Conservation (phyloP, 306 rosid genomes). For the Prunus fruticosa region DNA sequence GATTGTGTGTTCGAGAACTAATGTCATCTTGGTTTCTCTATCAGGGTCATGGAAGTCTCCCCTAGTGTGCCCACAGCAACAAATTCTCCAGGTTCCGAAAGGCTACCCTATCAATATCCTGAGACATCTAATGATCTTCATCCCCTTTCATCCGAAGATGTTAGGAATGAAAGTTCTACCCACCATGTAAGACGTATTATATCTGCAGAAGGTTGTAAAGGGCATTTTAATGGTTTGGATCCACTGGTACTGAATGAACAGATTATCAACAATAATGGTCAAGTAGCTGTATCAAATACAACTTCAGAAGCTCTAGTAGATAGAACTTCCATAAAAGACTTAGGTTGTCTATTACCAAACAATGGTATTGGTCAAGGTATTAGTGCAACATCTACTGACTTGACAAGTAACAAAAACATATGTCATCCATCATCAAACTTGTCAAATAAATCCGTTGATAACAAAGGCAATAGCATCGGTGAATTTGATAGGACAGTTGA, state of each 20-base stretch:
- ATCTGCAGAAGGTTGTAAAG: slow-evolving; percentile 8
- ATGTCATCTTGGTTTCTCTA: slow-evolving; percentile 15
- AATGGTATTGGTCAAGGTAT: neutral
- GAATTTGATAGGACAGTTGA: slow-evolving; percentile 13
- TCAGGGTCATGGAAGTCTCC: slow-evolving; percentile 11
- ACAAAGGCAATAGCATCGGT: neutral
- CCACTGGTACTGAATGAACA: neutral
- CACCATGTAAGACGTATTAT: neutral
- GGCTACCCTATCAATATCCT: neutral
- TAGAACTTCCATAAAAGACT: slow-evolving; percentile 1
- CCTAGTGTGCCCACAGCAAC: slow-evolving; percentile 10
- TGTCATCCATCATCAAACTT: neutral
- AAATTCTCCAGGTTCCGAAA: neutral
- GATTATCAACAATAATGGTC: neutral
- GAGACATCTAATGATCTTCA: neutral
- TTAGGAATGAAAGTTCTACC: neutral
- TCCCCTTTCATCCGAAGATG: neutral
- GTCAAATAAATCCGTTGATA: neutral
- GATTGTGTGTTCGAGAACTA: slow-evolving; percentile 16
- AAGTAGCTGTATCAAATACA: neutral
- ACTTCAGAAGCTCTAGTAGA: neutral
- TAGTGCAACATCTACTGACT: neutral
- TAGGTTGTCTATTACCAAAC: neutral
- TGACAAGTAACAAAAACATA: neutral
- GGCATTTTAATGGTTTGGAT: neutral